Evolutionary conservation across 495 filamentous ascomycete genomes (phyloP).

Genomic region (Xylaria palmicola): DNA sequence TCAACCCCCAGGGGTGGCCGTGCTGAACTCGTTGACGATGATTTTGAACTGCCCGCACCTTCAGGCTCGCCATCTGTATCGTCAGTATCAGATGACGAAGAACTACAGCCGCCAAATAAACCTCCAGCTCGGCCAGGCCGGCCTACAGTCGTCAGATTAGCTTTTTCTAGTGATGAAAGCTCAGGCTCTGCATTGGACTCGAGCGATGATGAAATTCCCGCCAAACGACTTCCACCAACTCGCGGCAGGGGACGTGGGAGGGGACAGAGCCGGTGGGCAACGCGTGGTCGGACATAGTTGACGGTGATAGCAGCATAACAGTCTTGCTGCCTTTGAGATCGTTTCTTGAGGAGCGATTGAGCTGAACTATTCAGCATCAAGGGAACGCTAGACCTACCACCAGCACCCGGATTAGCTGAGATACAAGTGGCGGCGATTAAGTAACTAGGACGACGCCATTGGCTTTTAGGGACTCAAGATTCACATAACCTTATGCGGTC

Average conservation of each 20-base stretch:
- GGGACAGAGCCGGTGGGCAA: slow-evolving; percentile 14
- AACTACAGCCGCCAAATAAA: not conserved
- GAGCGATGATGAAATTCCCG: slow-evolving; percentile 13
- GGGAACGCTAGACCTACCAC: no score
- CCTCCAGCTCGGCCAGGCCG: slow-evolving; percentile 7
- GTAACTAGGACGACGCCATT: no score
- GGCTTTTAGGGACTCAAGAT: no score
- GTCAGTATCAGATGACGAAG: slow-evolving; percentile 19
- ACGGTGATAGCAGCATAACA: no score
- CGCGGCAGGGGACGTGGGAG: slow-evolving; percentile 21
- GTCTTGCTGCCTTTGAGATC: no score
- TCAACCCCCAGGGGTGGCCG: slow-evolving; percentile 20
- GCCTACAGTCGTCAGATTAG: slow-evolving; percentile 24
- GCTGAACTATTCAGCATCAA: no score
- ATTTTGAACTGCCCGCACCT: slow-evolving; percentile 32
- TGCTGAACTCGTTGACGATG: slow-evolving; percentile 27
- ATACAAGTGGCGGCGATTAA: no score
- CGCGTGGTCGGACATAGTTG: not conserved
- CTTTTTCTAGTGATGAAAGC: slow-evolving; percentile 15
- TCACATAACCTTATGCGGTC: no score
- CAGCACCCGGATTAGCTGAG: no score
- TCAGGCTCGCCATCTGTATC: slow-evolving; percentile 25
- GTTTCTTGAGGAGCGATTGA: no score
- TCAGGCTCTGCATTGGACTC: slow-evolving; percentile 10
- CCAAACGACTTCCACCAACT: not conserved